These are phyloP conservation scores for Penicillium angulare DNA, from an alignment of 495 filamentous ascomycete species.

Conservation along the genomic window DNA sequence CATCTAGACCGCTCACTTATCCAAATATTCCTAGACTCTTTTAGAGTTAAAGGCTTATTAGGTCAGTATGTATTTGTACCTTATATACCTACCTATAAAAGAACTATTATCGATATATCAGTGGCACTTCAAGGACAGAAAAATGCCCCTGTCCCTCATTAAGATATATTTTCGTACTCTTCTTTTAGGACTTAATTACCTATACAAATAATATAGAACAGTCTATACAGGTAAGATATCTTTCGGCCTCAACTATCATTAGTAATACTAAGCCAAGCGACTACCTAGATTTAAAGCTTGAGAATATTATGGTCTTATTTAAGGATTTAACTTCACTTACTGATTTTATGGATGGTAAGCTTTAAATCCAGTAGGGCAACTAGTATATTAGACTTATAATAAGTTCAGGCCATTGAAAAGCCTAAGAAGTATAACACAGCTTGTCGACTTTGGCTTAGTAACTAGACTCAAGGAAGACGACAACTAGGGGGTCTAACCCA, in stretches of 20 bases:
- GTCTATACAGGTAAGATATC: slow-evolving; percentile 34
- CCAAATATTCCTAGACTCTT: slow-evolving; percentile 26
- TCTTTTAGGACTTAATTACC: slow-evolving; percentile 46
- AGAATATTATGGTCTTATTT: slow-evolving; percentile 47
- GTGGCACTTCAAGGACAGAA: slow-evolving; percentile 27
- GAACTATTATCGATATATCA: slow-evolving; percentile 35
- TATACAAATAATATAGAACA: slow-evolving; percentile 40
- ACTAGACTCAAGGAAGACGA: slow-evolving; percentile 52
- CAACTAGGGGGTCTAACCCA: slow-evolving; percentile 39
- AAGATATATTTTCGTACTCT: slow-evolving; percentile 41
- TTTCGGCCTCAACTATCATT: slow-evolving; percentile 17
- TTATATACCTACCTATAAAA: slow-evolving; percentile 43
- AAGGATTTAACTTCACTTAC: slow-evolving; percentile 42
- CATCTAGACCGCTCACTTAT: slow-evolving; percentile 32
- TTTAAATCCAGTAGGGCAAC: slow-evolving; percentile 27
- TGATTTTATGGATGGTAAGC: slow-evolving; percentile 37
- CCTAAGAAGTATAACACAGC: slow-evolving; percentile 52
- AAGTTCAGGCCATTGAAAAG: slow-evolving; percentile 40
- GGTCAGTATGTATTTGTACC: slow-evolving; percentile 31
- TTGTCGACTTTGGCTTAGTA: slow-evolving; percentile 88
- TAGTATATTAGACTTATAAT: slow-evolving; percentile 40
- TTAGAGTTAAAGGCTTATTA: slow-evolving; percentile 28
- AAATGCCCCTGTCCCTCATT: slow-evolving; percentile 30
- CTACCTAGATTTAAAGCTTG: slow-evolving; percentile 46
- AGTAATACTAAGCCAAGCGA: too few relatives aligned